Evolutionary conservation across 768 basidiomycete species (phyloP), one percentile per base, ranked within the genome.

Genomic region (Mycena filopes): DNA sequence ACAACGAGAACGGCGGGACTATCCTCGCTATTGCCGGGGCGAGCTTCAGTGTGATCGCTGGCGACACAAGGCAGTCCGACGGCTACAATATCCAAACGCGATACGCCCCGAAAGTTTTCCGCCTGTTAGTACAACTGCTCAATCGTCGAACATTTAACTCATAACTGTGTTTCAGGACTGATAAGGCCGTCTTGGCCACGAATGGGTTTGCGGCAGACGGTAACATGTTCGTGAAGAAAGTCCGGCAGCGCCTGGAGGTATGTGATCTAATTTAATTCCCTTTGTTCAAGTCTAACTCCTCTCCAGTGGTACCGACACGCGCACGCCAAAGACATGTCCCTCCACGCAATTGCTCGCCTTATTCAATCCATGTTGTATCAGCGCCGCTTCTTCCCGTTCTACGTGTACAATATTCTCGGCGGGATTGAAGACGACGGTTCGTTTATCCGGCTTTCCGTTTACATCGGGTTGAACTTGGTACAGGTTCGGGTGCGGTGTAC

Each of bases 281-380:
- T 25, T 40, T 18, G 31, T 55, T 41, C 4, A 42, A 29, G 3
- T 12, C 40, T 57, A 20, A 63, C 40, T 31, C 21, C 65, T 29
- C 56, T 38, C 40, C 67, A 98, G 96, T 99, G 95, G 96, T 99
- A 99, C 78, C 87, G 91, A 59, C 96, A 98, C 77, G 96, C 95
- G 11, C 97, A 99, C 79, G 88, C 94, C 65, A 97, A 98, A 78
- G 94, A 95, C 71, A 98, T 98, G 94, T 91, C 95, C 21, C 85
- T 99, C 40, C 91, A 91, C 67, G 90, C 96, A 25, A 98, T 99
- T 74, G 97, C 97, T 16, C 89, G 97, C 60, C 85, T 99, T 72
- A 96, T 99, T 55, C 97, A 99, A 77, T 96, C 96, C 18, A 97
- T 99, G 94, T 86, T 99, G 25, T 99, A 99, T 77, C 92, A 87